phyloP scores from a whole-genome alignment of 148 eudicot genomes.

The Arbutus unedo region DNA sequence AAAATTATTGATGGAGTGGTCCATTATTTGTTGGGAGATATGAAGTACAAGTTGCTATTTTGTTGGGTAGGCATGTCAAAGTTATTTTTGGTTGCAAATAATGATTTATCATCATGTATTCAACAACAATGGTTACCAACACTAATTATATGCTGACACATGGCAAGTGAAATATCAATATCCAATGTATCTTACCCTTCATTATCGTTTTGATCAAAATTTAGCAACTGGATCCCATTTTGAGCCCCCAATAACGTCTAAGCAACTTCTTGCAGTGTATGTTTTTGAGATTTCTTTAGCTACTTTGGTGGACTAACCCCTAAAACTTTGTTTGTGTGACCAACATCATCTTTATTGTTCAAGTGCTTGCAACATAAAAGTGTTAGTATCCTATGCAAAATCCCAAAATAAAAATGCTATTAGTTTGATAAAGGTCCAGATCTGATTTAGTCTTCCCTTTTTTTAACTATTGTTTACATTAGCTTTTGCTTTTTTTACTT shows the following conservation, averaged over 20 bases:
- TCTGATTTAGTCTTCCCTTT: background rate
- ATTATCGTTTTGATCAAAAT: background rate
- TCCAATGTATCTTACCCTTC: background rate
- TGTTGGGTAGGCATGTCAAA: slow-evolving; percentile 66
- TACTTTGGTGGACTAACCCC: slow-evolving; percentile 1
- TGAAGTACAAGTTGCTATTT: slow-evolving; percentile 58
- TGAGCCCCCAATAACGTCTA: background rate
- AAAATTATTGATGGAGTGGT: slow-evolving; percentile 62
- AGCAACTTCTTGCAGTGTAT: background rate
- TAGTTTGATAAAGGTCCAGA: background rate
- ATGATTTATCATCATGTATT: background rate
- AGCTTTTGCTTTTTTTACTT: no score
- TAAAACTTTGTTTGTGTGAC: background rate
- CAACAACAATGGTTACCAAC: background rate
- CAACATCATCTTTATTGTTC: background rate
- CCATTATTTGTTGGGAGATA: slow-evolving; percentile 75
- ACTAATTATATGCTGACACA: background rate
- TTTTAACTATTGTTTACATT: no score
- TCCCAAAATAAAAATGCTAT: background rate
- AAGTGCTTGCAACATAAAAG: no score
- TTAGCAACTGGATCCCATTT: background rate
- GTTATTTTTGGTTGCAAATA: background rate
- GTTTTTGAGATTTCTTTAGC: background rate
- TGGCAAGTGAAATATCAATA: background rate
- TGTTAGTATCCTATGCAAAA: background rate